Base-by-base conservation (phyloP, 768 basidiomycete species). In the Saitozyma sp. region DNA sequence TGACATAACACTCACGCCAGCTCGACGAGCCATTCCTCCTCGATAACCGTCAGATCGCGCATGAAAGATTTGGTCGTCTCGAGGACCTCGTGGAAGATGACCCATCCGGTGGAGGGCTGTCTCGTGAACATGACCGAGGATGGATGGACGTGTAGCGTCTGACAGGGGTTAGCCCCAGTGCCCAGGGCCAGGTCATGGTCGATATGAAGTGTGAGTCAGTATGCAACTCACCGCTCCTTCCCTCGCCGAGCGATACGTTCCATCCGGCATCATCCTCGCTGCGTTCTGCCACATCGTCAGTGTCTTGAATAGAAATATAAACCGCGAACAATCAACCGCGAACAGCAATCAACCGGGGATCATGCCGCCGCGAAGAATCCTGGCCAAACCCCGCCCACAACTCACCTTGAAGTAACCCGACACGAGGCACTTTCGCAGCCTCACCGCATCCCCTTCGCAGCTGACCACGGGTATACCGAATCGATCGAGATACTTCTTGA, bases 61-160 rank as follows among this genome's bases (percentile, higher is more conserved):
- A 99, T 96, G 76, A 96, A 94, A 48, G 87, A 88, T 75, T 93
- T 96, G 68, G 92, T 94, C 0, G 96, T 97, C 79, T 98, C 95
- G 71, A 97, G 89, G 82, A 96, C 87, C 77, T 97, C 93, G 71
- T 97, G 92, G 73, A 88, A 97, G 9, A 99, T 83, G 4, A 99
- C 90, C 91, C 92, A 97, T 8, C 91, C 90, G 0, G 89, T 89
- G 20, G 87, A 85, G 9, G 96, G 90, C 73, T 91, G 93, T 49
- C 96, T 82, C 0, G 92, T 96, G 75, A 98, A 98, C 56, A 97
- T 81, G 8, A 96, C 92, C 0, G 94, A 96, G 8, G 88, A 91
- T 0, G 96, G 95, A 78, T 98, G 95, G 5, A 92, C 89, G 80
- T 93, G 86, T 19, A 99, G 80, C 8, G 86, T 82, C 94, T 97